Evolutionary conservation across 2,329 filamentous ascomycete species (phyloP).

Genomic region (Fusarium verrucosum): DNA sequence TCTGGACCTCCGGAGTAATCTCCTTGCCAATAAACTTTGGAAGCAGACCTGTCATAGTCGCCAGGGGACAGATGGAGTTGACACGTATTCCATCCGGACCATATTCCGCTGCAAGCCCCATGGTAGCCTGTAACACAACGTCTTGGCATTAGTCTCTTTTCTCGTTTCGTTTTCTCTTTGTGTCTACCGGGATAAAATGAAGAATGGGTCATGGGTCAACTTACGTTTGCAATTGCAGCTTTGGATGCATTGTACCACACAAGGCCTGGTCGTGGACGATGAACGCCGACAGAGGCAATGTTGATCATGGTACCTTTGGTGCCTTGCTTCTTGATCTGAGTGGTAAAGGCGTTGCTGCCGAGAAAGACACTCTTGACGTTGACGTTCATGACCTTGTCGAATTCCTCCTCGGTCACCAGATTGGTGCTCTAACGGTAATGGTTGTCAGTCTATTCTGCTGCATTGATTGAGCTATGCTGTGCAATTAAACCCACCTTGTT

Average conservation of each 20-base stretch:
- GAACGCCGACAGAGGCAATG: constrained; percentile 10
- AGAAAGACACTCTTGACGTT: constrained; percentile 9
- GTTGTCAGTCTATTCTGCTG: accelerated
- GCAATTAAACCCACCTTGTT: not conserved
- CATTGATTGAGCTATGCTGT: accelerated
- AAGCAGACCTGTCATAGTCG: constrained; percentile 53
- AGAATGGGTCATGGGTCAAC: not conserved
- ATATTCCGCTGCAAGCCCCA: constrained; percentile 74
- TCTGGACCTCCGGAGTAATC: constrained; percentile 69
- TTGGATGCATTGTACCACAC: constrained; percentile 78
- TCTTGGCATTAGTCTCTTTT: not conserved
- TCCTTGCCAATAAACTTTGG: constrained; percentile 65
- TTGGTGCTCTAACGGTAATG: constrained; percentile 13
- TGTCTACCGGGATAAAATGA: too few species aligned
- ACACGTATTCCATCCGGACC: constrained; percentile 77
- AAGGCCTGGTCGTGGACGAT: constrained; percentile 66
- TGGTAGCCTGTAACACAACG: constrained; percentile 57
- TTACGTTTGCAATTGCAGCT: constrained; percentile 67
- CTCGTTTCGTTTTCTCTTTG: not conserved
- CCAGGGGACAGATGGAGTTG: constrained; percentile 74
- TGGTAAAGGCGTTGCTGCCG: constrained; percentile 4
- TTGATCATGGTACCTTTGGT: constrained; percentile 22
- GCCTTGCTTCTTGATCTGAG: constrained; percentile 1
- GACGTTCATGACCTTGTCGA: constrained; percentile 13
- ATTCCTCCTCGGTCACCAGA: constrained; percentile 2